These are phyloP conservation scores for Solanum commersonii DNA, from an alignment of 257 asterid genomes.

Conservation along the genomic window DNA sequence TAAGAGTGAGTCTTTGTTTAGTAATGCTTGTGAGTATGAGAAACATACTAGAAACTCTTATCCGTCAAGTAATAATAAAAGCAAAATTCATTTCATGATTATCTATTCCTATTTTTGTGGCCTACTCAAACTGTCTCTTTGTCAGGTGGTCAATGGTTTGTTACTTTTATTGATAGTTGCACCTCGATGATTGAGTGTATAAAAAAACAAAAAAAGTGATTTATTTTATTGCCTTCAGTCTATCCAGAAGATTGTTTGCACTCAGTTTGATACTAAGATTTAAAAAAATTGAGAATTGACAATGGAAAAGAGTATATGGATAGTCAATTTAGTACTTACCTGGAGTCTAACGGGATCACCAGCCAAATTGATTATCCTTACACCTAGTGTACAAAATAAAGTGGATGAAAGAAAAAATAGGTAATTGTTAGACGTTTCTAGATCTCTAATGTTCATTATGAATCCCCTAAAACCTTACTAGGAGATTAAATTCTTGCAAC, in stretches of 20 bases:
- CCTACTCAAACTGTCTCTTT: background rate
- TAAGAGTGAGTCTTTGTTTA: background rate
- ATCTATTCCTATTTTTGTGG: background rate
- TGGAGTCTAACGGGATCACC: background rate
- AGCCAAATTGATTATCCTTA: background rate
- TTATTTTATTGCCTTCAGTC: too few species aligned
- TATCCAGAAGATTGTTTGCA: background rate
- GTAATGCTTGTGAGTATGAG: background rate
- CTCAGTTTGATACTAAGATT: background rate
- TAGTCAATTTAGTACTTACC: background rate
- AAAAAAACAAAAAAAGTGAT: too few species aligned
- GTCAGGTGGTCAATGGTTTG: background rate
- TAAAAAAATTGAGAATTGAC: background rate
- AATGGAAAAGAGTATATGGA: background rate
- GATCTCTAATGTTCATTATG: background rate
- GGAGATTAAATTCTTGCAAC: background rate
- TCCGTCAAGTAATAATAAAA: background rate
- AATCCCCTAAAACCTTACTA: background rate
- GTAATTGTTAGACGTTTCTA: background rate
- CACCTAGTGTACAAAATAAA: background rate
- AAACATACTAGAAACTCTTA: background rate
- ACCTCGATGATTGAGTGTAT: background rate
- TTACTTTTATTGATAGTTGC: background rate
- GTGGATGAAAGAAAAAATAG: background rate
- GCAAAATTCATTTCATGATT: background rate